phyloP scores from a whole-genome alignment of 1,139 yeast species.

The Ogataea hybrid region DNA sequence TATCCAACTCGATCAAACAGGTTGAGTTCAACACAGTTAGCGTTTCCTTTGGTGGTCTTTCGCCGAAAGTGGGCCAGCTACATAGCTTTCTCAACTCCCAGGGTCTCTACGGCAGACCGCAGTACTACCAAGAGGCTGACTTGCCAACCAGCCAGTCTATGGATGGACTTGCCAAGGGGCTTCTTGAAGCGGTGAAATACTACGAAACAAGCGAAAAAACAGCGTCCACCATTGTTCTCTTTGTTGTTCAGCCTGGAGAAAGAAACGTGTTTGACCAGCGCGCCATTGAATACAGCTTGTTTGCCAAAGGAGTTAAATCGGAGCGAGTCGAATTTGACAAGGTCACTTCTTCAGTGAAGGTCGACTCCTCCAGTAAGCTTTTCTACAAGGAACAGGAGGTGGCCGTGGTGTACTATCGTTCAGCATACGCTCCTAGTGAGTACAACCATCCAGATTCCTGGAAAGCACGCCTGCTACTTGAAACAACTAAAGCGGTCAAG shows the following conservation, averaged over 20 bases:
- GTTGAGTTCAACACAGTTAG: slow-evolving; percentile 95
- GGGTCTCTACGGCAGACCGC: slow-evolving; percentile 48
- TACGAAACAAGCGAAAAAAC: slow-evolving; percentile 39
- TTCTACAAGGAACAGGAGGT: slow-evolving; percentile 65
- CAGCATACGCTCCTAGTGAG: slow-evolving; percentile 75
- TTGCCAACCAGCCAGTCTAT: slow-evolving; percentile 70
- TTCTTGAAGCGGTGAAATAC: slow-evolving; percentile 61
- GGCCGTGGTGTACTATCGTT: slow-evolving; percentile 84
- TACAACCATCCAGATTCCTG: slow-evolving; percentile 59
- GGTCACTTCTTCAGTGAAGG: slow-evolving; percentile 42
- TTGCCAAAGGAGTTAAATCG: slow-evolving; percentile 54
- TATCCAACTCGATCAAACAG: slow-evolving; percentile 62
- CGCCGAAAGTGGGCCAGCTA: slow-evolving; percentile 73
- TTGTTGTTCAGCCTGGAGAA: slow-evolving; percentile 83
- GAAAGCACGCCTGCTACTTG: slow-evolving; percentile 72
- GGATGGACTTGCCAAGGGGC: slow-evolving; percentile 60
- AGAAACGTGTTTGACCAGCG: slow-evolving; percentile 91
- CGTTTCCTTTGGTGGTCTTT: slow-evolving; percentile 91
- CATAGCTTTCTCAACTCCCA: slow-evolving; percentile 63
- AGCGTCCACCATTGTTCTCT: slow-evolving; percentile 55
- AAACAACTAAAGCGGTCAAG: slow-evolving; percentile 76
- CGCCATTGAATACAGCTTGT: slow-evolving; percentile 68
- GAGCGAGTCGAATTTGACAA: slow-evolving; percentile 68
- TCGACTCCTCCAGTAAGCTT: slow-evolving; percentile 40
- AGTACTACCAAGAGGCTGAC: slow-evolving; percentile 43